Evolutionary conservation across 1,284 basidiomycete genomes (phyloP).

Genomic region (Austroboletus niveus): DNA sequence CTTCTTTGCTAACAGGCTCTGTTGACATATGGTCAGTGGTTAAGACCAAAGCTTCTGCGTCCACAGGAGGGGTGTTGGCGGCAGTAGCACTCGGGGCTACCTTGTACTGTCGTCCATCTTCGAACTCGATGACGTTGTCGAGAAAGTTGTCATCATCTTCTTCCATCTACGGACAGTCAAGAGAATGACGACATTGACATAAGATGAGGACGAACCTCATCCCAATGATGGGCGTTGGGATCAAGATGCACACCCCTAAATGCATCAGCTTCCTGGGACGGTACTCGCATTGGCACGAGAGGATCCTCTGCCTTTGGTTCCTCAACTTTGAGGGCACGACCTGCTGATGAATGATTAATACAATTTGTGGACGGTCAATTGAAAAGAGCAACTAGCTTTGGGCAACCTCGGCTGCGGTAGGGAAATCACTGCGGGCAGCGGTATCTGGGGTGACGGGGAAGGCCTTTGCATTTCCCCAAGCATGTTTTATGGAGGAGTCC

Average conservation of each 20-base stretch:
- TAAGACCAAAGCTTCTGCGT: constrained; percentile 19
- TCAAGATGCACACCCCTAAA: constrained; percentile 90
- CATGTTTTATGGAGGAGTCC: constrained; percentile 49
- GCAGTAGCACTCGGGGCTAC: constrained; percentile 52
- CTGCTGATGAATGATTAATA: constrained; percentile 18
- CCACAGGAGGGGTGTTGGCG: constrained; percentile 9
- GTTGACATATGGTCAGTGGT: constrained; percentile 18
- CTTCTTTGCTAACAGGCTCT: constrained; percentile 61
- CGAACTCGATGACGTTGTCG: constrained; percentile 89
- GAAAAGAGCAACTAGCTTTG: constrained; percentile 51
- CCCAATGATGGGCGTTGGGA: constrained; percentile 94
- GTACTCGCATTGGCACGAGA: constrained; percentile 45
- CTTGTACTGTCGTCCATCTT: constrained; percentile 86
- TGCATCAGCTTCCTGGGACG: constrained; percentile 78
- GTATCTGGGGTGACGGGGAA: constrained; percentile 38
- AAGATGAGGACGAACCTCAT: constrained; percentile 66
- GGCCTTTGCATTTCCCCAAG: constrained; percentile 59
- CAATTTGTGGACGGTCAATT: background rate
- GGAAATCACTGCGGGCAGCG: constrained; percentile 65
- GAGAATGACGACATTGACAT: background rate
- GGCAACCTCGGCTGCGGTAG: constrained; percentile 89
- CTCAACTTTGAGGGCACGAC: constrained; percentile 23
- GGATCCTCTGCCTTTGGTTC: constrained; percentile 39
- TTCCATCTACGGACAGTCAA: constrained; percentile 56
- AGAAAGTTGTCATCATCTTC: constrained; percentile 91